phyloP scores from a whole-genome alignment of 108 stramenopile species.

The Fragilariopsis cylindrus region DNA sequence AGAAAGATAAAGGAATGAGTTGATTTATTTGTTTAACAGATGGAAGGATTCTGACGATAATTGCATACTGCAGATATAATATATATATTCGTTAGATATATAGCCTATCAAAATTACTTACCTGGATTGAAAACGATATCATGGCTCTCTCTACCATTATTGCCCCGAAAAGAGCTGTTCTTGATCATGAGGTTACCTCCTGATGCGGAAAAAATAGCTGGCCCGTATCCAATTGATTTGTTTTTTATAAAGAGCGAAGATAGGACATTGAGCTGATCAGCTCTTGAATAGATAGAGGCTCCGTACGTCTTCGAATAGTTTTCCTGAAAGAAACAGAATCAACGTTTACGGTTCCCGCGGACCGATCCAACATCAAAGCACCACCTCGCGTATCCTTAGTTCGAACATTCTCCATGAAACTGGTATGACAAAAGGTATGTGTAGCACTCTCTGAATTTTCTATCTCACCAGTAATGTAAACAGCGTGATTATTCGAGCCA shows the following conservation, averaged over 20 bases:
- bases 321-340: constrained; percentile 21
- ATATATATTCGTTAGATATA: no score
- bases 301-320: constrained; percentile 25
- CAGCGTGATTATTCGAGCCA: constrained; percentile 11
- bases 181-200: constrained; percentile 24
- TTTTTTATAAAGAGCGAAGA: constrained; percentile 14
- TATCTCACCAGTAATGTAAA: not conserved
- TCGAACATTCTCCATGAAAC: constrained; percentile 14
- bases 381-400: constrained; percentile 24
- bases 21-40: no score
- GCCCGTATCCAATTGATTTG: constrained; percentile 13
- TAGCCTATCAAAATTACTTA: not conserved
- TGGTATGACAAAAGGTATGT: constrained; percentile 18
- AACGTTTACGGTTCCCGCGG: constrained; percentile 25
- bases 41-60: no score
- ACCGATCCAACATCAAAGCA: constrained; percentile 23
- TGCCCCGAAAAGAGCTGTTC: constrained; percentile 11
- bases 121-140: constrained; percentile 19
- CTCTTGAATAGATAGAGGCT: constrained; percentile 26
- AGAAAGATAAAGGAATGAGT: no score
- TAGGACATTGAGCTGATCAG: constrained; percentile 25
- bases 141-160: constrained; percentile 20
- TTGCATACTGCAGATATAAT: no score
- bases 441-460: constrained; percentile 7
- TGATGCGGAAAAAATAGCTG: constrained; percentile 18